Conservation (phyloP, 768 basidiomycete species). For the Boletus reticulatus region DNA sequence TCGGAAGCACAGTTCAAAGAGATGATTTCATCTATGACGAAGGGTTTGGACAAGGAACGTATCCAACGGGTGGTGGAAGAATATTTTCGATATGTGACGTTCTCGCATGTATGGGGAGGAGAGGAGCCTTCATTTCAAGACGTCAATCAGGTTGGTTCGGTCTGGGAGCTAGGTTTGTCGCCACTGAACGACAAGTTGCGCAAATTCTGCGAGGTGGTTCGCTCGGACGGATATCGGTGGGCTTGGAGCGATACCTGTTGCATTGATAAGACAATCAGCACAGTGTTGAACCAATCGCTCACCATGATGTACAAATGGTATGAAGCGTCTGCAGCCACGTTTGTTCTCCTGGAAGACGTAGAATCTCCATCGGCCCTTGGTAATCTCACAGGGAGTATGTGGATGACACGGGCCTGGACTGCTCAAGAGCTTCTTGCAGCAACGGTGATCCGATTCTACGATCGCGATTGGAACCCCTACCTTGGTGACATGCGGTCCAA, state of each 20-base stretch:
- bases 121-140: conserved; percentile 11
- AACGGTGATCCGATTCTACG: conserved; percentile 7
- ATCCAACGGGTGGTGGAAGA: background rate
- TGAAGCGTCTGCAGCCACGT: conserved; percentile 1
- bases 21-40: conserved; percentile 8
- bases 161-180: conserved; percentile 5
- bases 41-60: background rate
- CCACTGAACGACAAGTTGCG: conserved; percentile 2
- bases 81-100: conserved; percentile 9
- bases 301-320: conserved; percentile 16
- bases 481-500: conserved; percentile 1
- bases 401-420: conserved; percentile 18
- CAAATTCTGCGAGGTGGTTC: conserved; percentile 6
- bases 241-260: conserved; percentile 13
- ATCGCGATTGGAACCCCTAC: conserved; percentile 9
- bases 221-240: conserved; percentile 10
- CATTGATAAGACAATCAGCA: conserved; percentile 11
- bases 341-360: background rate
- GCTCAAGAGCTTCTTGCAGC: conserved; percentile 15
- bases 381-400: background rate
- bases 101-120: conserved; percentile 15
- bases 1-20: background rate
- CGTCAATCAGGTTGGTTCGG: background rate
- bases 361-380: background rate
- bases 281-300: conserved; percentile 8